These are phyloP conservation scores for Noccaea bulbosa DNA, from an alignment of 345 rosid genomes.

Conservation along the genomic window DNA sequence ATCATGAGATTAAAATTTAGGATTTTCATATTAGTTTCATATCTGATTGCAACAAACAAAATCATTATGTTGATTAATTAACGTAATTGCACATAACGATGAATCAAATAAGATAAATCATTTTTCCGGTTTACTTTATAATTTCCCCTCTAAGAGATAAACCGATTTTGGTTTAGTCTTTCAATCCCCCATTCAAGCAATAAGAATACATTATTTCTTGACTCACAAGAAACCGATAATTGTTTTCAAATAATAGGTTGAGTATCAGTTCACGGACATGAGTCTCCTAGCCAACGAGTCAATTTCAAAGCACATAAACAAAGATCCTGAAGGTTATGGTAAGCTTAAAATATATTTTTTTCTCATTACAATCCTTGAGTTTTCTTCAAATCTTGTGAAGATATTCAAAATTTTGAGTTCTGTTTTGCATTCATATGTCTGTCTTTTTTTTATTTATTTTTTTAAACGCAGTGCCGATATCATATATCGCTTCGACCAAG, in stretches of 20 bases:
- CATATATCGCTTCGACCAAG: conserved; percentile 76
- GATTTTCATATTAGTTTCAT: not conserved
- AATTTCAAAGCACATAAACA: conserved; percentile 72
- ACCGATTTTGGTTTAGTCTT: not conserved
- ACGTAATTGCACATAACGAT: not conserved
- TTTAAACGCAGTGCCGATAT: conserved; percentile 60
- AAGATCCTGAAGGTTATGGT: conserved; percentile 95
- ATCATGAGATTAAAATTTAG: conserved; percentile 4
- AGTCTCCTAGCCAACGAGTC: conserved; percentile 91
- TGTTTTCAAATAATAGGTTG: conserved; percentile 57
- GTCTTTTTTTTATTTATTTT: too few species aligned
- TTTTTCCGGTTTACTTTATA: too few species aligned
- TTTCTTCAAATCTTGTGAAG: not conserved
- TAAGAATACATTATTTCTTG: conserved; percentile 17
- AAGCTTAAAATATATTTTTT: too few species aligned
- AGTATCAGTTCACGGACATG: conserved; percentile 89
- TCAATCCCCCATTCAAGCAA: not conserved
- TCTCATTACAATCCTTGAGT: too few species aligned
- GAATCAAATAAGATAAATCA: not conserved
- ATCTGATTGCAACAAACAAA: too few species aligned
- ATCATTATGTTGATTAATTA: too few species aligned
- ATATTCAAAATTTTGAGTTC: not conserved
- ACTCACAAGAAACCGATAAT: conserved; percentile 19
- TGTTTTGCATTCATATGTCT: conserved; percentile 1
- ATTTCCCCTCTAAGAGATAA: too few species aligned